These are phyloP conservation scores for Ganoderma multipileum DNA, from an alignment of 1,284 basidiomycete genomes.

Conservation along the genomic window DNA sequence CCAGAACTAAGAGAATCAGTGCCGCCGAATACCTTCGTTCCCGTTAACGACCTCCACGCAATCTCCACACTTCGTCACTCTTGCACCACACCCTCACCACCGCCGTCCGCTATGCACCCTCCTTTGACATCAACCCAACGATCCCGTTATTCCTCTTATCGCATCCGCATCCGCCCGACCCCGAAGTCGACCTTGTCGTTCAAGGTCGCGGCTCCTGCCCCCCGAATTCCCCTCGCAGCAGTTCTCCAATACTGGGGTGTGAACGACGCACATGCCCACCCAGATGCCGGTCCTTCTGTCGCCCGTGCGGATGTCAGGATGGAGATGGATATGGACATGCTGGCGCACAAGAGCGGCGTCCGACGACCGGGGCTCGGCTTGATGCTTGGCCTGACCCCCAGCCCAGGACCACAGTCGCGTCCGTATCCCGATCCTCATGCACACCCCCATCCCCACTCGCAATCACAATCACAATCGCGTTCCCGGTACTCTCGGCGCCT, in stretches of 20 bases:
- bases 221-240: slow-evolving; percentile 23
- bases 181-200: slow-evolving; percentile 25
- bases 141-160: slow-evolving; percentile 20
- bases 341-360: slow-evolving; percentile 6
- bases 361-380: slow-evolving; percentile 21
- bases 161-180: slow-evolving; percentile 13
- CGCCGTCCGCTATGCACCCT: slow-evolving; percentile 25
- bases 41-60: slow-evolving; percentile 9
- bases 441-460: slow-evolving; percentile 2
- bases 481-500: slow-evolving; percentile 30
- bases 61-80: slow-evolving; percentile 18
- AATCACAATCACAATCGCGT: slow-evolving; percentile 23
- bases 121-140: slow-evolving; percentile 19
- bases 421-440: slow-evolving; percentile 11
- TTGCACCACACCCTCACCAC: slow-evolving; percentile 13
- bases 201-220: slow-evolving; percentile 24
- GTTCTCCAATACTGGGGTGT: slow-evolving; percentile 26
- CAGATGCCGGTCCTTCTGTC: slow-evolving; percentile 4
- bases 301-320: slow-evolving; percentile 12
- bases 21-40: slow-evolving; percentile 8
- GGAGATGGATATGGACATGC: slow-evolving; percentile 10
- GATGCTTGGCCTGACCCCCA: slow-evolving; percentile 18
- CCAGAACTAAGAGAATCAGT: not conserved
- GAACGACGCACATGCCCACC: slow-evolving; percentile 16
- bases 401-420: slow-evolving; percentile 21